Evolutionary conservation across 805 yeast species (phyloP).

Genomic region (Saturnispora besseyi): DNA sequence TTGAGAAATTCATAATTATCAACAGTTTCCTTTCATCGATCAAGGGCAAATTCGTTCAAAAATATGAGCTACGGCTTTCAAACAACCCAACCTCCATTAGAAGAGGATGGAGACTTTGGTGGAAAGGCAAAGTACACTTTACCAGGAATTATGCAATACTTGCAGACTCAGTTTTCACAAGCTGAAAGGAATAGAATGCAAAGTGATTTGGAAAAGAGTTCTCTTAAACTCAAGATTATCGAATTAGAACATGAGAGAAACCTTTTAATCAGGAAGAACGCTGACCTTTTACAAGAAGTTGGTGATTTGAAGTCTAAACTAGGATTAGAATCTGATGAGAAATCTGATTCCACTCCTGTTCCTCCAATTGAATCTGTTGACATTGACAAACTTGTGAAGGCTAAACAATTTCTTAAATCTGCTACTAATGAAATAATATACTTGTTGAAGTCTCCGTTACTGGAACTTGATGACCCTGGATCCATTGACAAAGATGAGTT

Average conservation of each 20-base stretch:
- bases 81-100: neutral
- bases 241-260: constrained; percentile 47
- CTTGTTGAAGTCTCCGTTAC: constrained; percentile 27
- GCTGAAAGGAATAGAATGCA: constrained; percentile 36
- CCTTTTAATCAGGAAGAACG: constrained; percentile 33
- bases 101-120: constrained; percentile 2
- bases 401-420: constrained; percentile 27
- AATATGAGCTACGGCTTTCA: constrained; percentile 1
- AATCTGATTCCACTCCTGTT: neutral
- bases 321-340: neutral
- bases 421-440: constrained; percentile 31
- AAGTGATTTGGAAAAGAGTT: constrained; percentile 43
- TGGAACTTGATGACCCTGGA: constrained; percentile 25
- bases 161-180: constrained; percentile 50
- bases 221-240: constrained; percentile 41
- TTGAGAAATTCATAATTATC: neutral
- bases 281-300: constrained; percentile 33
- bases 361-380: constrained; percentile 19
- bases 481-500: constrained; percentile 12
- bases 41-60: neutral
- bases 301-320: constrained; percentile 27
- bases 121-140: constrained; percentile 30
- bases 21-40: neutral
- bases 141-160: constrained; percentile 52
- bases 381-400: constrained; percentile 23